These are phyloP conservation scores for Isabelozyma heimii DNA, from an alignment of 805 yeast genomes.

Conservation along the genomic window DNA sequence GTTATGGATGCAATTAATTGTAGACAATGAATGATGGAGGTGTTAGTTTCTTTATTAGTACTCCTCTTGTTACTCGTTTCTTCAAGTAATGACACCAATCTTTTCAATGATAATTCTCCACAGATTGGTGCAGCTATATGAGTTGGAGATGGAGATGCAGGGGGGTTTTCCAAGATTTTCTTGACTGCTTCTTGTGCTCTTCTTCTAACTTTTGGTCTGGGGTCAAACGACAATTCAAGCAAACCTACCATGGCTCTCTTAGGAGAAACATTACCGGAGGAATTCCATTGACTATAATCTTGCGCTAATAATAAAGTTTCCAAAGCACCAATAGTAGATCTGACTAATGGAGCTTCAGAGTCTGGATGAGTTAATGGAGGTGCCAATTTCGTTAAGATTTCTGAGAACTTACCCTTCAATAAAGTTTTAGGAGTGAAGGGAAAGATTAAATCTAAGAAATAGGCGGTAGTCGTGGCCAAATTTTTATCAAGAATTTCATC, in stretches of 20 bases:
- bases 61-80: slow-evolving; percentile 29
- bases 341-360: slow-evolving; percentile 76
- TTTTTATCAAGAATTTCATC: slow-evolving; percentile 54
- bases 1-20: slow-evolving; percentile 75
- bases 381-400: slow-evolving; percentile 75
- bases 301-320: slow-evolving; percentile 79
- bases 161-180: slow-evolving; percentile 60
- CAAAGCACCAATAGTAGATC: slow-evolving; percentile 82
- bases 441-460: slow-evolving; percentile 75
- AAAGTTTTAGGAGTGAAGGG: slow-evolving; percentile 71
- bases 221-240: slow-evolving; percentile 75
- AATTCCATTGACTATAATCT: slow-evolving; percentile 73
- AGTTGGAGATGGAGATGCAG: slow-evolving; percentile 71
- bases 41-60: slow-evolving; percentile 47
- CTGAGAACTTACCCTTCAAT: slow-evolving; percentile 70
- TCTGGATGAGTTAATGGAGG: slow-evolving; percentile 69
- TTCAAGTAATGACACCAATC: slow-evolving; percentile 47
- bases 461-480: slow-evolving; percentile 73
- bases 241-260: slow-evolving; percentile 77
- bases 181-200: slow-evolving; percentile 90
- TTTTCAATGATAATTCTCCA: slow-evolving; percentile 64
- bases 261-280: slow-evolving; percentile 62
- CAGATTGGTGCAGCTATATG: slow-evolving; percentile 76
- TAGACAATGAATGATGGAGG: slow-evolving; percentile 68
- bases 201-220: slow-evolving; percentile 92